A percentile compares a stretch with the other conserved stretches of the same genome.
Evolutionary conservation across 331 rosid genomes (phyloP).

Genomic region (Stylosanthes scabra): DNA sequence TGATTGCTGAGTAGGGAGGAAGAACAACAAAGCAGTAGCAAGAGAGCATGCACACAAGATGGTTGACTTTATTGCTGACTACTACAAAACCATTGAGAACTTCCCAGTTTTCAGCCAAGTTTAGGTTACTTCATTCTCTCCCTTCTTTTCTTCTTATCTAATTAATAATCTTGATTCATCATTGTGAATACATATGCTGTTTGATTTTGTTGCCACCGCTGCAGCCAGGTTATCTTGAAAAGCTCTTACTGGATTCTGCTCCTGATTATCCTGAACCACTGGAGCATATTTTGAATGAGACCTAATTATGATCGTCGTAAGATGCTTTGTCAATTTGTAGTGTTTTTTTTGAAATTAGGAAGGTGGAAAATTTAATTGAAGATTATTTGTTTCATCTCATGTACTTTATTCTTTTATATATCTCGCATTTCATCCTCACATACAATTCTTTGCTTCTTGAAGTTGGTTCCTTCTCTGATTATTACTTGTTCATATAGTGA

Average conservation of each 20-base stretch:
- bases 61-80: constrained; percentile 97
- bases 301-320: no score
- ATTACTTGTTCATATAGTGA: no score
- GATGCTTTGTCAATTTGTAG: no score
- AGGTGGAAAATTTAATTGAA: no score
- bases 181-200: background rate
- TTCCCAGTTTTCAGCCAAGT: constrained; percentile 95
- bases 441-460: no score
- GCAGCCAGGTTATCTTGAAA: constrained; percentile 90
- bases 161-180: background rate
- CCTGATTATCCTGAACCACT: constrained; percentile 73
- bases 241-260: constrained; percentile 85
- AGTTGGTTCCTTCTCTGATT: no score
- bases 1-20: constrained; percentile 54
- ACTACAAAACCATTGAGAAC: constrained; percentile 73
- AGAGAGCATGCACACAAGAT: constrained; percentile 87
- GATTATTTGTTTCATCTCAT: no score
- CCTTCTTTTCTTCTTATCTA: background rate
- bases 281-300: constrained; percentile 62
- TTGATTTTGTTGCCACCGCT: constrained; percentile 7
- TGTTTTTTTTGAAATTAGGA: no score
- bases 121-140: constrained; percentile 51
- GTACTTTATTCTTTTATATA: no score
- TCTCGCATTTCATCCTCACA: no score
- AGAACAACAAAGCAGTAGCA: constrained; percentile 16